Evolutionary conservation across 805 yeast species (phyloP).

Genomic region (Hanseniaspora singularis): DNA sequence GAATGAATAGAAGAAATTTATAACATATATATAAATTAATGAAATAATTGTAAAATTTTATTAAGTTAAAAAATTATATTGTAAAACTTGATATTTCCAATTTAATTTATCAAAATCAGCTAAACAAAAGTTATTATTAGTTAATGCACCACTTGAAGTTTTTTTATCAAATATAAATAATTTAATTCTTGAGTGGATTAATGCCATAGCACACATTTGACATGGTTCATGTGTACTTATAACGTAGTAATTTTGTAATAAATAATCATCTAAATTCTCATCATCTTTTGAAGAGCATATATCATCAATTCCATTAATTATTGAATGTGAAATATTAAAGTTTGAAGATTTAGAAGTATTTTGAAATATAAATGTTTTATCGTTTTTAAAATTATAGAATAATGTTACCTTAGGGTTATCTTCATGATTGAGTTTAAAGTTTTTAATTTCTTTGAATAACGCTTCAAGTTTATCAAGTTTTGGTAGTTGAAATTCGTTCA

Average conservation of each 20-base stretch:
- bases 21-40: not conserved
- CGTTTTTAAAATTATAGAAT: conserved; percentile 47
- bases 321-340: conserved; percentile 58
- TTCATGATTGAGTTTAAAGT: conserved; percentile 23
- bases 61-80: conserved; percentile 24
- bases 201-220: conserved; percentile 92
- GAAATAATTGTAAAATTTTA: not conserved
- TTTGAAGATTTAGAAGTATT: conserved; percentile 31
- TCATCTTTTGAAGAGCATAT: conserved; percentile 38
- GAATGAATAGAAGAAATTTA: conserved; percentile 76
- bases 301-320: conserved; percentile 55
- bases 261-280: conserved; percentile 31
- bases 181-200: conserved; percentile 76
- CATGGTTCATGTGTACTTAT: conserved; percentile 94
- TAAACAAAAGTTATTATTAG: conserved; percentile 52
- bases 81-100: conserved; percentile 79
- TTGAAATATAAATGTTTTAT: conserved; percentile 29
- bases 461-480: conserved; percentile 35
- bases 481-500: conserved; percentile 20
- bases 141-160: conserved; percentile 41
- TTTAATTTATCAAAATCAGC: conserved; percentile 67
- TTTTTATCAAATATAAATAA: conserved; percentile 50
- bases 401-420: conserved; percentile 45
- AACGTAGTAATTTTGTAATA: conserved; percentile 66
- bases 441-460: conserved; percentile 24